phyloP scores from a whole-genome alignment of 257 asterid genomes.

The Solanum tacnaense region DNA sequence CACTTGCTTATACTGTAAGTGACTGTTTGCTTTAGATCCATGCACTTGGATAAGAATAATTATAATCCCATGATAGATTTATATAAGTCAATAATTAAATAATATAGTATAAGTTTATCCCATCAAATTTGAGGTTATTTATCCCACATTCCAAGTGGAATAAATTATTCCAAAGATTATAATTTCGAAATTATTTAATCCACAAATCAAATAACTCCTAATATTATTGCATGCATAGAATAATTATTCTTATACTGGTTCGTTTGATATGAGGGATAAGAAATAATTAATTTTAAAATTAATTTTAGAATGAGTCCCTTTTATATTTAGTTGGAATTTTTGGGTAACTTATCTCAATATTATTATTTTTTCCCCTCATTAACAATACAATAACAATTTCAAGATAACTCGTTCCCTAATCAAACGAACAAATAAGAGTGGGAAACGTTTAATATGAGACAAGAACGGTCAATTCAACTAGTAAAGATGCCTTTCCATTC shows the following conservation, averaged over 20 bases:
- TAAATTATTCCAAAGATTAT: neutral
- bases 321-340: no score
- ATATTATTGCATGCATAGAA: neutral
- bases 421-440: neutral
- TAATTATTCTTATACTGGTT: neutral
- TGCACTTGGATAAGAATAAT: neutral
- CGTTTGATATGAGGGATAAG: fast-evolving
- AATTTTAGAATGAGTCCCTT: no score
- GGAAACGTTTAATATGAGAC: neutral
- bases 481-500: neutral
- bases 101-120: neutral
- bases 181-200: no score
- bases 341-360: no score
- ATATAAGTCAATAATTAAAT: neutral
- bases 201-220: neutral
- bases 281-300: no score
- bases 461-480: neutral
- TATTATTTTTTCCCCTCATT: no score
- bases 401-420: neutral
- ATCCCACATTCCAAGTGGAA: neutral
- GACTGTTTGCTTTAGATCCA: neutral
- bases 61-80: neutral
- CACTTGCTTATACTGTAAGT: neutral
- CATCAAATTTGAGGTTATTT: no score
- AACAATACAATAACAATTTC: no score